Percentiles rank a stretch among this genome's conserved stretches.
Conservation (phyloP, 257 asterid genomes). For the Fraxinus americana region DNA sequence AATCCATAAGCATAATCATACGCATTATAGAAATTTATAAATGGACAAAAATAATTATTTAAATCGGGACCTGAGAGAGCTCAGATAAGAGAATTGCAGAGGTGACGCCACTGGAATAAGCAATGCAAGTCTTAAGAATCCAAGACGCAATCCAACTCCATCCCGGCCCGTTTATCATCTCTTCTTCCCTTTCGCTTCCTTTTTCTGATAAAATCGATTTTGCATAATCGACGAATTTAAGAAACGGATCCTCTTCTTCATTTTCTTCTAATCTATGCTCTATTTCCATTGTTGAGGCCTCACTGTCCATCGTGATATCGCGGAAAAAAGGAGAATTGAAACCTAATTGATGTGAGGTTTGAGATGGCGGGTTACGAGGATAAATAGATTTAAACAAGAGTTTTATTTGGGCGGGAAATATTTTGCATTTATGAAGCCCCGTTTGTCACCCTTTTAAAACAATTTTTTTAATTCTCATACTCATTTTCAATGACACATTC, state of each 20-base stretch:
- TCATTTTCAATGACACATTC: too few relatives aligned
- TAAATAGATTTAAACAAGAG: neutral
- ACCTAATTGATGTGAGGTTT: constrained; percentile 36
- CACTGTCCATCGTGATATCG: constrained; percentile 36
- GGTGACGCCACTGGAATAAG: constrained; percentile 93
- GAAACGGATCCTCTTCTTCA: constrained; percentile 59
- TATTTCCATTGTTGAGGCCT: constrained; percentile 53
- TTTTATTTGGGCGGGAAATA: constrained; percentile 33
- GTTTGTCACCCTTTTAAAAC: too few relatives aligned
- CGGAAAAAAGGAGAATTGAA: constrained; percentile 22
- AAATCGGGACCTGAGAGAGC: constrained; percentile 62
- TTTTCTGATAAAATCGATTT: constrained; percentile 45
- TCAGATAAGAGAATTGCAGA: constrained; percentile 94
- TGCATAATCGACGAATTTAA: constrained; percentile 63
- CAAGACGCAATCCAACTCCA: constrained; percentile 89
- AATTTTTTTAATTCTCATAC: too few relatives aligned
- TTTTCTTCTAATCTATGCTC: constrained; percentile 34
- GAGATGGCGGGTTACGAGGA: neutral
- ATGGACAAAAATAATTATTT: constrained; percentile 2
- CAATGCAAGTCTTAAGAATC: constrained; percentile 71
- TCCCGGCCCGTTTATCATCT: constrained; percentile 48
- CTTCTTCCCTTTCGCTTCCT: constrained; percentile 40
- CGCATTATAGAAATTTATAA: neutral
- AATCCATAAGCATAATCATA: neutral
- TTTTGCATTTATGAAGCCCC: neutral